Conservation (phyloP, 306 rosid species). For the Prunus mume region DNA sequence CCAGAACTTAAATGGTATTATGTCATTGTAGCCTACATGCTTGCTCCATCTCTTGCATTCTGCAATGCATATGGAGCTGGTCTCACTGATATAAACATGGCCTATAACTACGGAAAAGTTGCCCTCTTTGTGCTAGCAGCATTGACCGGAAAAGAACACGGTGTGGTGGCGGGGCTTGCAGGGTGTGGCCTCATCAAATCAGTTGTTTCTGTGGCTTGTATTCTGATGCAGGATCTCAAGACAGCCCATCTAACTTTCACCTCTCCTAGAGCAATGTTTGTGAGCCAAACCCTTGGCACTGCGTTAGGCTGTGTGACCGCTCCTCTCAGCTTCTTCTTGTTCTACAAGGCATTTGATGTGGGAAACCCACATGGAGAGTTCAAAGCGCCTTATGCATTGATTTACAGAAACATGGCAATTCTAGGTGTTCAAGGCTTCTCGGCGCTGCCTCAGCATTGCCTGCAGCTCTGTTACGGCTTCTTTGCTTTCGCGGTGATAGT, state of each 20-base stretch:
- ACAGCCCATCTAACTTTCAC: constrained; percentile 80
- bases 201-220: constrained; percentile 69
- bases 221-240: constrained; percentile 88
- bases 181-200: constrained; percentile 83
- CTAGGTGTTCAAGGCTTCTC: constrained; percentile 59
- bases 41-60: constrained; percentile 93
- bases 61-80: constrained; percentile 95
- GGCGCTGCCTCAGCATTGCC: constrained; percentile 77
- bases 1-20: constrained; percentile 56
- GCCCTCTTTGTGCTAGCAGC: constrained; percentile 81
- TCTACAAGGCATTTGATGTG: constrained; percentile 62
- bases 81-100: constrained; percentile 93
- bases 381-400: constrained; percentile 89
- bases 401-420: constrained; percentile 59
- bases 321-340: constrained; percentile 83
- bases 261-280: constrained; percentile 90
- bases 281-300: constrained; percentile 71
- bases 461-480: constrained; percentile 61
- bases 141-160: constrained; percentile 37
- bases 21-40: constrained; percentile 37
- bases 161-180: constrained; percentile 55
- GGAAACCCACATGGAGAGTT: constrained; percentile 81
- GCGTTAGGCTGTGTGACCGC: constrained; percentile 66
- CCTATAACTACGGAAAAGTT: constrained; percentile 89
- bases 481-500: constrained; percentile 39